A percentile compares a stretch with the other conserved stretches of the same genome.
phyloP scores from a whole-genome alignment of 1,284 basidiomycete species.

The Tremellales sp. region DNA sequence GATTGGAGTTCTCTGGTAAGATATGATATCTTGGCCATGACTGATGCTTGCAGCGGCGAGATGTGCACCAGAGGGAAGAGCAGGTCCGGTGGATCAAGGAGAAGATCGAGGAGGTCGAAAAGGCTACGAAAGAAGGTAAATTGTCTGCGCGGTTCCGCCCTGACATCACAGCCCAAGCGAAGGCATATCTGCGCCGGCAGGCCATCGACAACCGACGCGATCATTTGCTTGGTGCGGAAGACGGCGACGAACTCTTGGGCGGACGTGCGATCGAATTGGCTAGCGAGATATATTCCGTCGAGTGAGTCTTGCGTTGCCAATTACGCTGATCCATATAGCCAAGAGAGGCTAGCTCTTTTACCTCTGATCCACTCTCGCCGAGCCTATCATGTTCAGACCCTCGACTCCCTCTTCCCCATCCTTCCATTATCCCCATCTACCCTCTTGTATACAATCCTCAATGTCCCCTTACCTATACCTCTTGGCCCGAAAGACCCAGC shows the following conservation, averaged over 20 bases:
- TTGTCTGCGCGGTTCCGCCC: background rate
- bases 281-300: constrained; percentile 21
- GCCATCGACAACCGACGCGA: constrained; percentile 26
- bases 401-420: constrained; percentile 82
- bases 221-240: constrained; percentile 25
- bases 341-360: constrained; percentile 51
- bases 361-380: constrained; percentile 57
- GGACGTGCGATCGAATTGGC: constrained; percentile 18
- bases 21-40: constrained; percentile 1
- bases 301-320: constrained; percentile 17
- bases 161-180: constrained; percentile 22
- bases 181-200: constrained; percentile 25
- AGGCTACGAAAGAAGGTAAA: constrained; percentile 28
- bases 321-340: constrained; percentile 9
- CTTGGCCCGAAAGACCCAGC: constrained; percentile 69
- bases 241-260: constrained; percentile 22
- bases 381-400: constrained; percentile 65
- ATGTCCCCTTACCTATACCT: constrained; percentile 80
- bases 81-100: constrained; percentile 27
- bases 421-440: constrained; percentile 73
- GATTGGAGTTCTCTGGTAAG: constrained; percentile 53
- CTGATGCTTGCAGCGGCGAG: constrained; percentile 48
- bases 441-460: constrained; percentile 76
- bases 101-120: constrained; percentile 24
- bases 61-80: constrained; percentile 34